Evolutionary conservation across 2,329 filamentous ascomycete species (phyloP).

Genomic region (Hirsutella thompsonii): DNA sequence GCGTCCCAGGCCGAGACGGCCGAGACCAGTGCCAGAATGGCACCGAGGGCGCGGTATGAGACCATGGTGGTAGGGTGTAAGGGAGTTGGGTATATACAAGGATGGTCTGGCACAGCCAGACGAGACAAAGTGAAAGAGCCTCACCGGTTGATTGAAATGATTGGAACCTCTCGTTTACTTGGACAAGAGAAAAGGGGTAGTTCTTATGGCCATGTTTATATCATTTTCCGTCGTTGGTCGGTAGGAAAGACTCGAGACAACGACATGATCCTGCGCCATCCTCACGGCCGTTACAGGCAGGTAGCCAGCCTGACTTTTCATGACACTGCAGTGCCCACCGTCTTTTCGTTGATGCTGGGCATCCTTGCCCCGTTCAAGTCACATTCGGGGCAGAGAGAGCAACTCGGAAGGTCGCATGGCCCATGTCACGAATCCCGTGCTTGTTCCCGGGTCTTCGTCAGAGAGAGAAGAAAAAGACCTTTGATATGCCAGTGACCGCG

Average conservation of each 20-base stretch:
- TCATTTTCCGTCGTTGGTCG: background rate
- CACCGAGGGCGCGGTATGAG: conserved; percentile 8
- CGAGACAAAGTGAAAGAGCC: background rate
- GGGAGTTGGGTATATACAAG: background rate
- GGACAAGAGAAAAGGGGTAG: background rate
- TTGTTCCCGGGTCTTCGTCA: conserved; percentile 1
- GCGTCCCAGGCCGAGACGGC: conserved; percentile 22
- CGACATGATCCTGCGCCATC: background rate
- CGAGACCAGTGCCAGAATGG: conserved; percentile 16
- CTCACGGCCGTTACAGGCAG: conserved; percentile 2
- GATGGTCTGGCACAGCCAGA: background rate
- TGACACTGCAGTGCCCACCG: background rate
- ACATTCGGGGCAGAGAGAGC: background rate
- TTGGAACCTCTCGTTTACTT: background rate
- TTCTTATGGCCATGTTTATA: background rate
- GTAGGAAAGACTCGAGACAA: background rate
- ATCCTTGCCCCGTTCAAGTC: background rate
- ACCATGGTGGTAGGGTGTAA: conserved; percentile 10
- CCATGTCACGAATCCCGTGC: conserved; percentile 3
- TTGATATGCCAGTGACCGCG: background rate
- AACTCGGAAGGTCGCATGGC: conserved; percentile 1
- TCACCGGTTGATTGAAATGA: background rate
- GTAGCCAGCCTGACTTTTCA: background rate
- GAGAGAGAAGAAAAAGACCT: too few relatives aligned
- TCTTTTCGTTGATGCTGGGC: background rate